Conservation (phyloP, 1,284 basidiomycete species). For the Violaceomyces palustris region DNA sequence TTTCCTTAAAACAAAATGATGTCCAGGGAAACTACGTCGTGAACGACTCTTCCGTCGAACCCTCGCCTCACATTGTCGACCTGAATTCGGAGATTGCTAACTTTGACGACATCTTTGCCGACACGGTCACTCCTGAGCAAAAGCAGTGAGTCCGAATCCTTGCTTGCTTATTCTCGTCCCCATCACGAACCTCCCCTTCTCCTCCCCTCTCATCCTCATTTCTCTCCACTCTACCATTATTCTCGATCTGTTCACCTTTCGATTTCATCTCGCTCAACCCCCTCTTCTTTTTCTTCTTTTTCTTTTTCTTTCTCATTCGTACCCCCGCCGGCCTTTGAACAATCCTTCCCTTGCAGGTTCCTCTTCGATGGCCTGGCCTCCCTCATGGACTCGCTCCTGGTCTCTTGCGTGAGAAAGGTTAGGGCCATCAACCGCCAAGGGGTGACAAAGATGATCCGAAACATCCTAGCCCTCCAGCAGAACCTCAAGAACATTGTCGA, state of each 20-base stretch:
- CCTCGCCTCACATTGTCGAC: conserved; percentile 82
- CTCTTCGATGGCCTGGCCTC: conserved; percentile 80
- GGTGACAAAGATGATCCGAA: conserved; percentile 80
- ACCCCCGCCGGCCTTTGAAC: no score
- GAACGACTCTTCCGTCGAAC: conserved; percentile 69
- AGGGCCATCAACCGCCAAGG: conserved; percentile 71
- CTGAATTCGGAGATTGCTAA: conserved; percentile 75
- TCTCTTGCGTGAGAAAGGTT: conserved; percentile 69
- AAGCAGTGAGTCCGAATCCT: no score
- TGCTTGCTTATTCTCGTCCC: no score
- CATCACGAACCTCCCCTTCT: no score
- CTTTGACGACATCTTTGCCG: conserved; percentile 63
- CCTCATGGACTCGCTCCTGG: conserved; percentile 77
- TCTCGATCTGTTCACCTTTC: no score
- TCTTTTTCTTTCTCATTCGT: no score
- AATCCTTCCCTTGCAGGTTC: no score
- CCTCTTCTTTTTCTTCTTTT: neutral
- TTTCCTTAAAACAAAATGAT: no score
- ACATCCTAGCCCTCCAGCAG: conserved; percentile 87
- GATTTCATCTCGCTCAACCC: conserved; percentile 1
- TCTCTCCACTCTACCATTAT: no score
- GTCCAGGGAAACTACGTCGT: conserved; percentile 63
- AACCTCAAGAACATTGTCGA: conserved; percentile 63
- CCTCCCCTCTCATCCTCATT: no score
- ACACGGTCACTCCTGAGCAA: conserved; percentile 21